phyloP scores from a whole-genome alignment of 306 rosid genomes.

The Clitoria ternatea region DNA sequence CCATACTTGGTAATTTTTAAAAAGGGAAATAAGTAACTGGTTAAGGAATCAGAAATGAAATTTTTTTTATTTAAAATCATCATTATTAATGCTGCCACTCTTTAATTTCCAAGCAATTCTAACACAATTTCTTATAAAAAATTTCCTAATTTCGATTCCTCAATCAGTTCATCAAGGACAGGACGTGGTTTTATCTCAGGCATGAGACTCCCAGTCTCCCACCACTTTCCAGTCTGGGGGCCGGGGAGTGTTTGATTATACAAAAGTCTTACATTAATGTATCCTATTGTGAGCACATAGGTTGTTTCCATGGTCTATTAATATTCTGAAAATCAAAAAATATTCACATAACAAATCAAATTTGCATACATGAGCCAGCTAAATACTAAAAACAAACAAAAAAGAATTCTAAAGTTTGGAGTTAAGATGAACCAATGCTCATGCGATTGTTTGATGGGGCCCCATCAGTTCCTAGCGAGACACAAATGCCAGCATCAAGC shows the following conservation, averaged over 20 bases:
- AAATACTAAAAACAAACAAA: not conserved
- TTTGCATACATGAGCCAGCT: not conserved
- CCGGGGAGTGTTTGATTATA: not conserved
- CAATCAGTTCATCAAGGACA: no score
- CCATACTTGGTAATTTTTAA: not conserved
- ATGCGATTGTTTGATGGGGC: constrained; percentile 94
- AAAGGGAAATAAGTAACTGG: no score
- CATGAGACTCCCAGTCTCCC: constrained; percentile 14
- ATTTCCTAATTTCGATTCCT: no score
- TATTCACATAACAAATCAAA: constrained; percentile 11
- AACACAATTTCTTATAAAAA: no score
- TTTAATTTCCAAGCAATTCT: no score
- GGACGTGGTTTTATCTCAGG: no score
- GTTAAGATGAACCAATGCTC: constrained; percentile 67
- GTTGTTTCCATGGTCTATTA: constrained; percentile 12
- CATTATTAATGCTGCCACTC: no score
- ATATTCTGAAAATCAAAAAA: not conserved
- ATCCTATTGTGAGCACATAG: not conserved
- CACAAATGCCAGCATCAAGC: constrained; percentile 77
- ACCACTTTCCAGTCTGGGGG: not conserved
- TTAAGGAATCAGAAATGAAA: no score
- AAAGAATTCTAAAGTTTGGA: constrained; percentile 8
- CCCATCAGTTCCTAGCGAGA: constrained; percentile 90
- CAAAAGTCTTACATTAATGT: not conserved
- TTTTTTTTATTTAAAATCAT: no score